A percentile compares a stretch with the other conserved stretches of the same genome.
phyloP scores from a whole-genome alignment of 2,329 filamentous ascomycete species.

The Aurifilum marmelostoma region DNA sequence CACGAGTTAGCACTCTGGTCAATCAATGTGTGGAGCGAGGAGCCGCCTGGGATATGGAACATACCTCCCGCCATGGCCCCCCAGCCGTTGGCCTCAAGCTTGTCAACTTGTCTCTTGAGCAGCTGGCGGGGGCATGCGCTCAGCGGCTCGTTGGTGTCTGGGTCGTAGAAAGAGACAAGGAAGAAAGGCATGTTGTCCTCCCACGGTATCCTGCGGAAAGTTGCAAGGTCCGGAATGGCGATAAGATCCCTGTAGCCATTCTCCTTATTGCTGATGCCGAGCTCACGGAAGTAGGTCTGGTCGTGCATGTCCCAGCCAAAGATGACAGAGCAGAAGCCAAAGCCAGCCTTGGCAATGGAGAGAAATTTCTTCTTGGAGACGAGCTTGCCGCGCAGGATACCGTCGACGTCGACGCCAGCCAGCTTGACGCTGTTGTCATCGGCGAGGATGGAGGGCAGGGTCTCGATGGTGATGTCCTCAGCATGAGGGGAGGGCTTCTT shows the following conservation, averaged over 20 bases:
- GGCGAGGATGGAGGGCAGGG: conserved; percentile 68
- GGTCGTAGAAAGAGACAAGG: conserved; percentile 80
- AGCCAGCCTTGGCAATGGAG: conserved; percentile 76
- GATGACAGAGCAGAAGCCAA: conserved; percentile 92
- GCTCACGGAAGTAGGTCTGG: conserved; percentile 81
- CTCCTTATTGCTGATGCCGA: conserved; percentile 84
- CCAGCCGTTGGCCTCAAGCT: conserved; percentile 69
- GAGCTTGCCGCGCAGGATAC: conserved; percentile 84
- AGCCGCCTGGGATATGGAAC: conserved; percentile 36
- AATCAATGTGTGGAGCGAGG: too few relatives aligned
- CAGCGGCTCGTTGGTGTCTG: conserved; percentile 72
- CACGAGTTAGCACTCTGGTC: background rate
- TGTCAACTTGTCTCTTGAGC: conserved; percentile 68
- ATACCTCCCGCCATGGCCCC: conserved; percentile 87
- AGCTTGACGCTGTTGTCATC: conserved; percentile 82
- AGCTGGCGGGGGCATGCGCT: conserved; percentile 80
- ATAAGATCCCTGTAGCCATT: conserved; percentile 89
- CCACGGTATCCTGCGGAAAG: conserved; percentile 87
- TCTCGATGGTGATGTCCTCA: conserved; percentile 58
- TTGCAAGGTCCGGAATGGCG: conserved; percentile 76
- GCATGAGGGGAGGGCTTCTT: conserved; percentile 29
- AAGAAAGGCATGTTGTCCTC: conserved; percentile 86
- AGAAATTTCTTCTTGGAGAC: conserved; percentile 93
- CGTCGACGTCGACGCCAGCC: conserved; percentile 85
- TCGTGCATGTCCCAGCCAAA: conserved; percentile 99